Percentiles rank a stretch among this genome's conserved stretches.
These are phyloP conservation scores for Lagenaria siceraria DNA, from an alignment of 306 rosid genomes.

Conservation along the genomic window DNA sequence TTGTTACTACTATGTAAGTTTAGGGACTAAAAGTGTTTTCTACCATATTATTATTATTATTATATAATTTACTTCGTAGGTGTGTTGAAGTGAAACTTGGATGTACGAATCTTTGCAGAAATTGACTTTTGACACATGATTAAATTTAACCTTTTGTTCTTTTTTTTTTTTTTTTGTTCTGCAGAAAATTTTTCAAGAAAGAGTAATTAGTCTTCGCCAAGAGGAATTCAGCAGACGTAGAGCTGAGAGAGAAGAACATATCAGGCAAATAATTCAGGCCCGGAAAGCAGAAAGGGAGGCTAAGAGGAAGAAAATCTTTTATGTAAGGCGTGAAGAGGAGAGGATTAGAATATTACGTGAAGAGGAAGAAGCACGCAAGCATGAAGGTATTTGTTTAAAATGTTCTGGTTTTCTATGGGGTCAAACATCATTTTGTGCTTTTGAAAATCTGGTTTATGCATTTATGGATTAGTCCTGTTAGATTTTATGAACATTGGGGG, in stretches of 20 bases:
- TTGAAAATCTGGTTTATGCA: background rate
- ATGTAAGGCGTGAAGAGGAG: conserved; percentile 71
- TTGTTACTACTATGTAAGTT: no score
- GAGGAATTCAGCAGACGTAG: conserved; percentile 54
- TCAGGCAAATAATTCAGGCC: conserved; percentile 44
- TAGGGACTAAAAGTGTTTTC: no score
- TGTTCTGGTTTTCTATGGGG: background rate
- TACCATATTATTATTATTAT: no score
- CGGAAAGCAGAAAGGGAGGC: conserved; percentile 60
- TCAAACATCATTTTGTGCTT: background rate
- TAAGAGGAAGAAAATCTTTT: conserved; percentile 65
- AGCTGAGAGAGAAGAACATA: conserved; percentile 58
- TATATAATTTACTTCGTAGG: background rate
- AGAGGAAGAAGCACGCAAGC: conserved; percentile 77
- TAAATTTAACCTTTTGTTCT: background rate
- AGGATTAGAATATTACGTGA: conserved; percentile 43
- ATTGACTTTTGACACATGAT: background rate
- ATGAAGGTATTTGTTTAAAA: conserved; percentile 40
- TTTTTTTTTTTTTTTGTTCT: no score
- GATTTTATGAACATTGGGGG: background rate
- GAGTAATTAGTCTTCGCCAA: conserved; percentile 50
- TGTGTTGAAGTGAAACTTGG: background rate
- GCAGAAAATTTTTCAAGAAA: conserved; percentile 57
- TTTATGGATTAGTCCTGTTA: background rate
- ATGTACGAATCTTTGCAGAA: background rate